A percentile compares a stretch with the other conserved stretches of the same genome.
These are phyloP conservation scores for Mimosa pudica DNA, from an alignment of 306 rosid genomes.

Conservation along the genomic window DNA sequence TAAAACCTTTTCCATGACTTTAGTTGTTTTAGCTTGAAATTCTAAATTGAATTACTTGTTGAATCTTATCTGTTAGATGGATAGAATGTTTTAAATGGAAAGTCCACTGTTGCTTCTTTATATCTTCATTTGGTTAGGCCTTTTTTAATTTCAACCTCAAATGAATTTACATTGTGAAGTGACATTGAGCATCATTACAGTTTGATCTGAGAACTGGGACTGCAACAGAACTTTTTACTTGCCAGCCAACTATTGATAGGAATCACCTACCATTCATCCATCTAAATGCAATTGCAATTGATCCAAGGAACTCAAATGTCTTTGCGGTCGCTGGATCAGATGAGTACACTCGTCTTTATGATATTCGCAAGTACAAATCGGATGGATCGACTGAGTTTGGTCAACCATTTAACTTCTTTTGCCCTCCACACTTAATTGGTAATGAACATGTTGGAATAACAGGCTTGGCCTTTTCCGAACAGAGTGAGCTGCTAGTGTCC, in stretches of 20 bases:
- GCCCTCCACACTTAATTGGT: slow-evolving; percentile 78
- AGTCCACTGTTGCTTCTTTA: background rate
- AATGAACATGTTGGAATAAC: slow-evolving; percentile 74
- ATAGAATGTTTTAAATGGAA: background rate
- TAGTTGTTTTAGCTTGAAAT: background rate
- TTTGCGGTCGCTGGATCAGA: slow-evolving; percentile 86
- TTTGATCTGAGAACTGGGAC: slow-evolving; percentile 82
- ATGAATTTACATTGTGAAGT: slow-evolving; percentile 23
- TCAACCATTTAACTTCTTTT: slow-evolving; percentile 65
- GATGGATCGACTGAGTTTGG: slow-evolving; percentile 76
- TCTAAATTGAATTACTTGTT: background rate
- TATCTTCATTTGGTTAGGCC: slow-evolving; percentile 6
- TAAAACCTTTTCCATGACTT: background rate
- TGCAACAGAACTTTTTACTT: slow-evolving; percentile 77
- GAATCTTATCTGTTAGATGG: slow-evolving; percentile 14
- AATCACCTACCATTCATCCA: slow-evolving; percentile 47
- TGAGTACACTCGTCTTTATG: slow-evolving; percentile 79
- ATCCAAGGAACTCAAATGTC: slow-evolving; percentile 93
- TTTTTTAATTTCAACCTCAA: background rate
- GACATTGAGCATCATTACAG: slow-evolving; percentile 51
- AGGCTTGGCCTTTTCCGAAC: slow-evolving; percentile 95
- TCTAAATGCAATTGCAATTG: slow-evolving; percentile 88
- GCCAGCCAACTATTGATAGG: slow-evolving; percentile 60
- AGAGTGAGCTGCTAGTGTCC: slow-evolving; percentile 87
- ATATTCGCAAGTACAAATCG: slow-evolving; percentile 82